Base-by-base conservation (phyloP, 306 rosid genomes). In the Cucumis cinereus region DNA sequence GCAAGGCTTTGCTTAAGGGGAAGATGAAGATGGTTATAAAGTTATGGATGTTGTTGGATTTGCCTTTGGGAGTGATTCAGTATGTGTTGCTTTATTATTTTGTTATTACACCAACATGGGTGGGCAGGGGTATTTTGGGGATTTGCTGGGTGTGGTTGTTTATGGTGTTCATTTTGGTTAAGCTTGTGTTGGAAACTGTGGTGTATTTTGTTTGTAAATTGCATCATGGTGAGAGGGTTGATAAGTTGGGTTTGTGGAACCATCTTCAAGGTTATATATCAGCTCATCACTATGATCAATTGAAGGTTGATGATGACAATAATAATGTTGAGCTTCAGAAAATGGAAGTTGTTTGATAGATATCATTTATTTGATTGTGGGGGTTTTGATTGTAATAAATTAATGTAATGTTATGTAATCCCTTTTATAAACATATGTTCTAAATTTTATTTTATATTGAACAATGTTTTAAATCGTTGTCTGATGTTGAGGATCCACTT, bases 181-280 rank as follows among this genome's bases (percentile, higher is more conserved):
- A 81, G 40, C 87, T 88, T 53, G 97, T 91, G 8, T 16, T 82
- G 12, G 91, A 88, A 75, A 88, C 94, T 1, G 90, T 93, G 75
- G 71, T 91, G 20, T 93, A 93, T 82, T 87, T 93, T 11, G 91
- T 91, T 7, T 93, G 97, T 82, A 93, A 91, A 80, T 88, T 92
- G 2, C 78, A 87, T 73, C 97, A 91, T 67, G 93, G 87, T 45
- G 90, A 91, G 82, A 90, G 77, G 58, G 89, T 91, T 19, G 92
- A 90, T 77, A 91, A 86, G 73, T 78, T 89, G 11, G 88, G 86
- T 19, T 62, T 93, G 50, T 90, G 92, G 3, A 88, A 91, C 73
- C 97, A 90, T 28, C 83, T 93, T 26, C 57, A 70, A 45, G 75
- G 36, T 23, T 47, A 70, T 70, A 8, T 47, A 4, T 1, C 1